These are phyloP conservation scores for Singerocomus rubriflavus DNA, from an alignment of 1,284 basidiomycete genomes.

Conservation along the genomic window DNA sequence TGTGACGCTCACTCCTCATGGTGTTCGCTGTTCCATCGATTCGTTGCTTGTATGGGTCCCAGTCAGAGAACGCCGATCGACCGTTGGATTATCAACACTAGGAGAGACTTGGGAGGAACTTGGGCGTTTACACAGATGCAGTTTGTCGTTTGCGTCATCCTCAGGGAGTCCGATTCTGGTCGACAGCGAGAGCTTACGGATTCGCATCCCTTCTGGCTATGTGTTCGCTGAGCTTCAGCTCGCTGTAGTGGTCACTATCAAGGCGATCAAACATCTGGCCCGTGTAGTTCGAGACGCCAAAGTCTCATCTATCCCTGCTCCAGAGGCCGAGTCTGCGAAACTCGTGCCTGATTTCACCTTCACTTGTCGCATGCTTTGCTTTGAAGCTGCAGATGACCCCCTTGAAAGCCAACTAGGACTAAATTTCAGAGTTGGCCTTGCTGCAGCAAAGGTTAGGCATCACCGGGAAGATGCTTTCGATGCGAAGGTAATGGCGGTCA, in stretches of 20 bases:
- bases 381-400: constrained; percentile 88
- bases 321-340: constrained; percentile 72
- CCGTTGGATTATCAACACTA: constrained; percentile 25
- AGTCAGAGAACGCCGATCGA: constrained; percentile 26
- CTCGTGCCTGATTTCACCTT: constrained; percentile 64
- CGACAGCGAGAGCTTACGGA: constrained; percentile 61
- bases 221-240: constrained; percentile 72
- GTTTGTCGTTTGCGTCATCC: constrained; percentile 38
- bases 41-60: constrained; percentile 47
- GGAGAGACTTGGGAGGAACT: constrained; percentile 77
- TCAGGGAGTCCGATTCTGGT: constrained; percentile 42
- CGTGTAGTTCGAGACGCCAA: constrained; percentile 45
- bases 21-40: constrained; percentile 34
- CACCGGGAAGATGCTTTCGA: constrained; percentile 82
- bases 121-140: constrained; percentile 59
- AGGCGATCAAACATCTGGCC: constrained; percentile 64
- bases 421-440: constrained; percentile 75
- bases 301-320: constrained; percentile 50
- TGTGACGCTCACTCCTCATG: constrained; percentile 18
- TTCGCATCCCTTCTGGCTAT: constrained; percentile 82
- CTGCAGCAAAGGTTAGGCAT: constrained; percentile 72
- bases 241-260: constrained; percentile 61
- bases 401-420: constrained; percentile 81
- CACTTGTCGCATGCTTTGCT: constrained; percentile 55
- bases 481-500: constrained; percentile 70